Base-by-base conservation (phyloP, 2,329 filamentous ascomycete species). In the Epichloe glyceriae region DNA sequence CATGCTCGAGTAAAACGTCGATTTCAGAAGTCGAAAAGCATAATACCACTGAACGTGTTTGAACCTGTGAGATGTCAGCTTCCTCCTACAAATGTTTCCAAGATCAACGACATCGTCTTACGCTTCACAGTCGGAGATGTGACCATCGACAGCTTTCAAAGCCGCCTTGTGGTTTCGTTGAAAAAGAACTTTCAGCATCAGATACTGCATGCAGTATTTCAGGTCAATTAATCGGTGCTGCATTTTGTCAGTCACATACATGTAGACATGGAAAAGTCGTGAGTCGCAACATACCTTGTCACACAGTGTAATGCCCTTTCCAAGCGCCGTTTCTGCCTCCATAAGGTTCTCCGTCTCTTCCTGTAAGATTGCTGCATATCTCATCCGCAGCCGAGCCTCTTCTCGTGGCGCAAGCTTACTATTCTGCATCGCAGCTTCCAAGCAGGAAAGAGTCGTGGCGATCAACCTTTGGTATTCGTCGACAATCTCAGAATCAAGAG, bases 331-430 rank as follows among this genome's bases (percentile, higher is more conserved):
- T 64, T 90, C 86, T 1, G 84, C 83, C 57, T 87, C 81, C 69
- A 80, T 81, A 11, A 81, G 70, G 55, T 89, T 89, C 35, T 86
- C 83, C 2, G 86, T 90, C 67, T 91, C 86, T 55, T 88, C 82
- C 38, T 81, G 76, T 22, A 91, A 65, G 6, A 90, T 69, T 35
- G 77, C 80, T 2, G 85, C 85, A 65, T 89, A 88, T 59, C 83
- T 76, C 41, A 90, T 65, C 30, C 83, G 77, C 49, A 88, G 69
- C 50, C 77, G 78, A 10, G 84, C 86, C 63, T 90, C 86, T 44
- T 80, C 70, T 15, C 83, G 76, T 3, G 86, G 83, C 19, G 75
- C 67, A 17, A 86, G 67, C 52, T 75, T 74, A 42, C 72, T 73
- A 47, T 76, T 80, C 53, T 80, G 80, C 53, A 90, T 65, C 2